These are phyloP conservation scores for Annulohypoxylon nitens DNA, from an alignment of 495 filamentous ascomycete species.

Conservation along the genomic window DNA sequence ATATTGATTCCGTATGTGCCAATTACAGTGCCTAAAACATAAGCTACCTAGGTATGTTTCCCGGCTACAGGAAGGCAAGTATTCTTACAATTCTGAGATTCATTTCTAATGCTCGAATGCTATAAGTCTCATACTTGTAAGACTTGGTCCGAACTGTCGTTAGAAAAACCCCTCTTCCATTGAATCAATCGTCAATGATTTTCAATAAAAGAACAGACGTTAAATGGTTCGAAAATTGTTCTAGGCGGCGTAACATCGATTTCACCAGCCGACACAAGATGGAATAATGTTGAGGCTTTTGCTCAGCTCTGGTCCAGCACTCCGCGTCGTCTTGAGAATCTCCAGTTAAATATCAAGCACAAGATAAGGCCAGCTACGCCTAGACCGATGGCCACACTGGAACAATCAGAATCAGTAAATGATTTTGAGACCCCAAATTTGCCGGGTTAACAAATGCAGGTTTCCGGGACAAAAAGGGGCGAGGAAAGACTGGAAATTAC, in stretches of 20 bases:
- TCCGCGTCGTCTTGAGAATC: slow-evolving; percentile 45
- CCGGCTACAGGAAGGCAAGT: slow-evolving; percentile 3
- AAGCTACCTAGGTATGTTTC: not conserved
- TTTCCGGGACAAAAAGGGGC: not conserved
- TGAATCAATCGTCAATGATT: slow-evolving; percentile 16
- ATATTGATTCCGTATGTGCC: slow-evolving; percentile 10
- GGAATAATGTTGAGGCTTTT: not conserved
- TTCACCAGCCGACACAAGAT: not conserved
- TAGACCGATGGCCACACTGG: slow-evolving; percentile 45
- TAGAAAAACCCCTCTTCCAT: slow-evolving; percentile 1
- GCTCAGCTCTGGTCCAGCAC: slow-evolving; percentile 4
- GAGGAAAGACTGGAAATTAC: slow-evolving; percentile 10
- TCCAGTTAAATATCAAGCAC: slow-evolving; percentile 45
- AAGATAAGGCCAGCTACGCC: slow-evolving; percentile 44
- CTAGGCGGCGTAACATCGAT: not conserved
- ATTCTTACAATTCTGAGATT: slow-evolving; percentile 16
- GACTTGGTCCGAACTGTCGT: not conserved
- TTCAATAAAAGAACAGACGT: not conserved
- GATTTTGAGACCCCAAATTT: not conserved
- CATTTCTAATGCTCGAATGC: not conserved
- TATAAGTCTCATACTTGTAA: not conserved
- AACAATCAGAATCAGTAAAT: slow-evolving; percentile 18
- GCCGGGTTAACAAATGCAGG: not conserved
- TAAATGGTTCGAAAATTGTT: not conserved
- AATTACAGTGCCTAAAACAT: slow-evolving; percentile 6